Evolutionary conservation across 768 basidiomycete species (phyloP).

Genomic region (Pisolithus sp.): DNA sequence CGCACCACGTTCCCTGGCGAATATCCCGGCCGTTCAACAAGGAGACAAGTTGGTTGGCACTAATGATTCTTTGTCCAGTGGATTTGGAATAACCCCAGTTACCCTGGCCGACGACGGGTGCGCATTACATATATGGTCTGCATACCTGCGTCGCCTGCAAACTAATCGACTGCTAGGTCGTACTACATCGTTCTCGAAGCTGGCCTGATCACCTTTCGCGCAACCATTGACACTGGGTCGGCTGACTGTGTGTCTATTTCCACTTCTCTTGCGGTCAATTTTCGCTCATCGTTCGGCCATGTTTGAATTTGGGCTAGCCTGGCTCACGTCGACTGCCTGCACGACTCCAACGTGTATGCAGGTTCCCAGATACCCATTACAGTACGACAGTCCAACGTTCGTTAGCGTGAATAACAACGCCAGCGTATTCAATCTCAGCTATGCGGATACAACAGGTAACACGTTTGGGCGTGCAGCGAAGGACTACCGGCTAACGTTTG

Average conservation of each 20-base stretch:
- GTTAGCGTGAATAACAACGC: conserved; percentile 51
- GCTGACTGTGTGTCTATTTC: conserved; percentile 18
- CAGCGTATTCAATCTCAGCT: conserved; percentile 53
- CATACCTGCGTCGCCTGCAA: conserved; percentile 2
- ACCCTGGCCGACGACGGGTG: conserved; percentile 42
- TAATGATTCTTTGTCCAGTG: conserved; percentile 21
- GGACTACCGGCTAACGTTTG: not conserved
- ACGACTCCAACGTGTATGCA: conserved; percentile 44
- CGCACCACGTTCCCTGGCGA: too few relatives aligned
- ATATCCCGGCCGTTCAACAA: too few relatives aligned
- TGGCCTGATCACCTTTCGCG: conserved; percentile 61
- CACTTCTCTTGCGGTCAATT: not conserved
- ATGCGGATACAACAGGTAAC: conserved; percentile 63
- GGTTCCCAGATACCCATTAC: conserved; percentile 66
- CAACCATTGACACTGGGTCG: conserved; percentile 70
- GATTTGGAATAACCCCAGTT: conserved; percentile 38
- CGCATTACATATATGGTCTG: conserved; percentile 18
- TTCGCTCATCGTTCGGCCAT: not conserved
- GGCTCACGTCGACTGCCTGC: conserved; percentile 65
- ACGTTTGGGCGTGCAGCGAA: not conserved
- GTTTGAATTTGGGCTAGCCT: conserved; percentile 36
- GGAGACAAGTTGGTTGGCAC: not conserved
- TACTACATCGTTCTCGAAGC: conserved; percentile 58
- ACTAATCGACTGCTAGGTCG: conserved; percentile 38
- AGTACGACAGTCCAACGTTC: conserved; percentile 62